These are phyloP conservation scores for Phaeosphaeriaceae sp. DNA, from an alignment of 2,329 filamentous ascomycete species.

Conservation along the genomic window DNA sequence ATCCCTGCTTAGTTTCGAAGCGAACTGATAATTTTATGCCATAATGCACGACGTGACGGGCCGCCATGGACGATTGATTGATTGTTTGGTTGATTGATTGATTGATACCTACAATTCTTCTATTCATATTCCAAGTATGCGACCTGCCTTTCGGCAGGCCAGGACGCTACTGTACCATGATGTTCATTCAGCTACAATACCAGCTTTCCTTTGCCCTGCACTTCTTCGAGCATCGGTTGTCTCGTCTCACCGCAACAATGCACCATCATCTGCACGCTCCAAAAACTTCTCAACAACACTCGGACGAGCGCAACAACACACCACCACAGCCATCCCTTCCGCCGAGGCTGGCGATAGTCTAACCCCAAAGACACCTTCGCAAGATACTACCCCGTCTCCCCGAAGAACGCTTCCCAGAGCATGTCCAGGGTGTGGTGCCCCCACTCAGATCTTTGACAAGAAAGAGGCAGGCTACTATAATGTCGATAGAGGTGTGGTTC, in stretches of 20 bases:
- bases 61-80: not conserved
- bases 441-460: conserved; percentile 62
- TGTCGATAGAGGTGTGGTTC: conserved; percentile 56
- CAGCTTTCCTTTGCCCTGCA: conserved; percentile 44
- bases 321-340: conserved; percentile 11
- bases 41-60: conserved; percentile 14
- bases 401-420: conserved; percentile 53
- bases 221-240: conserved; percentile 29
- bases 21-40: conserved; percentile 26
- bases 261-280: conserved; percentile 4
- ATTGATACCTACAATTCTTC: not conserved
- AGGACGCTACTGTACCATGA: conserved; percentile 35
- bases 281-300: conserved; percentile 37
- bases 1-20: conserved; percentile 22
- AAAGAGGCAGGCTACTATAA: conserved; percentile 65
- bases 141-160: conserved; percentile 37
- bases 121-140: conserved; percentile 29
- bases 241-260: conserved; percentile 12
- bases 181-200: conserved; percentile 30
- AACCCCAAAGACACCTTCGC: not conserved
- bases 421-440: conserved; percentile 69
- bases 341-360: conserved; percentile 7
- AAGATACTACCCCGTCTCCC: not conserved
- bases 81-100: not conserved
- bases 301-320: conserved; percentile 24